These are phyloP conservation scores for Geotrichum aggregatum DNA, from an alignment of 1,139 yeast genomes.

Conservation along the genomic window DNA sequence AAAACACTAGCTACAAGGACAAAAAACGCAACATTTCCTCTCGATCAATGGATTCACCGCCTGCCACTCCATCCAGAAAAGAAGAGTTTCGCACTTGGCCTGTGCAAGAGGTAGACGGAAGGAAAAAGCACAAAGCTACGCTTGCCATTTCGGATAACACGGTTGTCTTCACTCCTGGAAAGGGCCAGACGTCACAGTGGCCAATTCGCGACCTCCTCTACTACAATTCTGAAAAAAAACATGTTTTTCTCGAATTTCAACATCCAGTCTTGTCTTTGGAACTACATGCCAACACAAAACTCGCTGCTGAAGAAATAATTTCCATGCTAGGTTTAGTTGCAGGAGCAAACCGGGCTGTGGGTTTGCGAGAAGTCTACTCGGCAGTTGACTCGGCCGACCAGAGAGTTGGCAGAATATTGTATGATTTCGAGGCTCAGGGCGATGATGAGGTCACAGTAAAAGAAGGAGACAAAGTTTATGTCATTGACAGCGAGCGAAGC, in stretches of 20 bases:
- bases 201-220: constrained; percentile 62
- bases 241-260: constrained; percentile 79
- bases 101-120: constrained; percentile 87
- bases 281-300: constrained; percentile 78
- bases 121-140: constrained; percentile 69
- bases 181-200: constrained; percentile 66
- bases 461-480: constrained; percentile 78
- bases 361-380: constrained; percentile 73
- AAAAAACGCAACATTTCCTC: constrained; percentile 22
- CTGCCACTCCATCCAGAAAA: neutral
- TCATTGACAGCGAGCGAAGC: constrained; percentile 73
- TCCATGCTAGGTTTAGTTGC: constrained; percentile 77
- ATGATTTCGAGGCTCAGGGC: constrained; percentile 86
- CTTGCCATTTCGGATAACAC: constrained; percentile 56
- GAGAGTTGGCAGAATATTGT: constrained; percentile 67
- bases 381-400: constrained; percentile 64
- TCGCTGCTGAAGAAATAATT: constrained; percentile 73
- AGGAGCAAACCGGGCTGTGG: constrained; percentile 77
- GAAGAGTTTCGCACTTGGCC: constrained; percentile 65
- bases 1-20: neutral
- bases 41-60: constrained; percentile 22
- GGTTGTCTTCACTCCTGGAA: constrained; percentile 39
- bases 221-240: constrained; percentile 86
- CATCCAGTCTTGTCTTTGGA: constrained; percentile 79
- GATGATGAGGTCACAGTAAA: constrained; percentile 72